Conservation (phyloP, 495 filamentous ascomycete species). For the Trichoderma asperelloides region DNA sequence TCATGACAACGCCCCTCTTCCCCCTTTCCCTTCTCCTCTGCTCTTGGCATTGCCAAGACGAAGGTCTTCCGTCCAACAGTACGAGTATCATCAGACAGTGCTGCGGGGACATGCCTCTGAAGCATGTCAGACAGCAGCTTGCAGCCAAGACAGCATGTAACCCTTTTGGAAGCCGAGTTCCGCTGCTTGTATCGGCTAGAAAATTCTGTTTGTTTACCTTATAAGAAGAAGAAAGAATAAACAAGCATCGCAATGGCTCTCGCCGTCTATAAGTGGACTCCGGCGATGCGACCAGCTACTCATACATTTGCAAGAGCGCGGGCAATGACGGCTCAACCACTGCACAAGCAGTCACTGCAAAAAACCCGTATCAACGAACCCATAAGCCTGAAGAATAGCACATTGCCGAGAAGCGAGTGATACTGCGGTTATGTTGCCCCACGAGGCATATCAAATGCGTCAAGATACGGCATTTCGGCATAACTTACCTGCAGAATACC, state of each 20-base stretch:
- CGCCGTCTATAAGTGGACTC: not conserved
- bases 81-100: not conserved
- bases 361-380: not conserved
- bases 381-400: not conserved
- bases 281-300: not conserved
- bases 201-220: too few relatives aligned
- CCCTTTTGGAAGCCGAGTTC: not conserved
- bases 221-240: not conserved
- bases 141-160: not conserved
- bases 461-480: slow-evolving; percentile 3
- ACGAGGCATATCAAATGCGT: not conserved
- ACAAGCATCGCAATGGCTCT: not conserved
- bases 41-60: not conserved
- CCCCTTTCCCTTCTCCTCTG: not conserved
- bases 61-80: not conserved
- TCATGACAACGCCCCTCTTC: not conserved
- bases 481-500: not conserved
- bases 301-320: not conserved
- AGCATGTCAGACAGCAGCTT: not conserved
- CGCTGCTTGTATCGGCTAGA: not conserved
- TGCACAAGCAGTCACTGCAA: not conserved
- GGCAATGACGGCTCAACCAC: not conserved
- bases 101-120: not conserved
- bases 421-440: not conserved
- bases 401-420: not conserved